phyloP scores from a whole-genome alignment of 805 yeast species.

The Ogataea minuta region DNA sequence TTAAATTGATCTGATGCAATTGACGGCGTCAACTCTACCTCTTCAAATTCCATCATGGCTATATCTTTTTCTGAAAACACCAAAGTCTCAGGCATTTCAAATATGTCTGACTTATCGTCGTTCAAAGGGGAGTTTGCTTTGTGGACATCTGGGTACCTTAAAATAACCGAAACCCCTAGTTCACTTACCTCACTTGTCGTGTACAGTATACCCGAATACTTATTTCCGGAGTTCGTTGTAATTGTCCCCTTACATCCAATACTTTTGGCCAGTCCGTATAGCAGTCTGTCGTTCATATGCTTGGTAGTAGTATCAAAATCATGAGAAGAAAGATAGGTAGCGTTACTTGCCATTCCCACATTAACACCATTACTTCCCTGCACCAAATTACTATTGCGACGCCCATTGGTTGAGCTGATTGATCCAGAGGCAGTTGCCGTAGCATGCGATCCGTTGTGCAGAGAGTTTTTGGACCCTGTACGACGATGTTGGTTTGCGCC shows the following conservation, averaged over 20 bases:
- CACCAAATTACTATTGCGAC: constrained; percentile 8
- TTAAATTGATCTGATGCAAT: neutral
- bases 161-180: constrained; percentile 51
- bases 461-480: constrained; percentile 27
- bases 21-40: constrained; percentile 33
- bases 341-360: constrained; percentile 20
- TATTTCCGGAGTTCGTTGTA: constrained; percentile 60
- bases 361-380: constrained; percentile 4
- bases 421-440: neutral
- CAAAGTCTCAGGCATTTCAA: constrained; percentile 44
- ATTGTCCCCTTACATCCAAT: constrained; percentile 58
- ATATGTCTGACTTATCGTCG: constrained; percentile 28
- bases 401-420: neutral
- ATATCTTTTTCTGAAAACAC: constrained; percentile 50
- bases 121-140: constrained; percentile 35
- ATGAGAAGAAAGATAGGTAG: constrained; percentile 25
- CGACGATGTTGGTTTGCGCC: constrained; percentile 22
- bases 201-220: constrained; percentile 56
- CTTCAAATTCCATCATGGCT: constrained; percentile 45
- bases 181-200: constrained; percentile 42
- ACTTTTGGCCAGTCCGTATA: constrained; percentile 54
- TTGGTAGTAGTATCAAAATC: constrained; percentile 31
- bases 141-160: constrained; percentile 48
- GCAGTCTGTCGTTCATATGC: constrained; percentile 53
- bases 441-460: constrained; percentile 2